A percentile compares a stretch with the other conserved stretches of the same genome.
These are phyloP conservation scores for Penicillium salamii DNA, from an alignment of 495 filamentous ascomycete species.

Conservation along the genomic window DNA sequence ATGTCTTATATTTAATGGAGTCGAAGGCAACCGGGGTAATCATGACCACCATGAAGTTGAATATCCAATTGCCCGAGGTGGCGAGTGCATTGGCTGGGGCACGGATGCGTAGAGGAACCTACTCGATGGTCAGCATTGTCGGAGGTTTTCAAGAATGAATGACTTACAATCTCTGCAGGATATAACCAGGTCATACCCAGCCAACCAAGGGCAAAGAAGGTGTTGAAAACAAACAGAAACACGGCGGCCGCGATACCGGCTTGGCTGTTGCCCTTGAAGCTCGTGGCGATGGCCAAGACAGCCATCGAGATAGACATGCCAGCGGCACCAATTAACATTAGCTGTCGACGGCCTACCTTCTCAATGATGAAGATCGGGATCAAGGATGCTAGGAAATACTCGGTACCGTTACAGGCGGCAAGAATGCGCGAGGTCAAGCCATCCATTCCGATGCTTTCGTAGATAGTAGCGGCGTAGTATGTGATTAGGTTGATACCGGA, in stretches of 20 bases:
- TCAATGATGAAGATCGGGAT: constrained; percentile 70
- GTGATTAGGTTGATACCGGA: constrained; percentile 74
- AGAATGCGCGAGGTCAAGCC: constrained; percentile 61
- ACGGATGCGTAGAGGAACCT: constrained; percentile 63
- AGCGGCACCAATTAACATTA: constrained; percentile 69
- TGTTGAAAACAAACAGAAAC: constrained; percentile 72
- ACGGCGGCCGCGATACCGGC: constrained; percentile 51
- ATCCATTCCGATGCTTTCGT: constrained; percentile 55
- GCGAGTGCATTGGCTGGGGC: constrained; percentile 71
- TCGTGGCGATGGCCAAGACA: constrained; percentile 55
- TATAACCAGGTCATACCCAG: constrained; percentile 77
- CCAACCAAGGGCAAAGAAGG: constrained; percentile 76
- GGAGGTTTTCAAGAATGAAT: background rate
- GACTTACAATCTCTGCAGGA: constrained; percentile 61
- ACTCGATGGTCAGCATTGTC: background rate
- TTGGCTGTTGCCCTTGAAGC: constrained; percentile 29
- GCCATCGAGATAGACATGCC: constrained; percentile 70
- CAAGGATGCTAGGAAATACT: constrained; percentile 72
- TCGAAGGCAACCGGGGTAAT: constrained; percentile 68
- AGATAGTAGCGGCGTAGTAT: constrained; percentile 68
- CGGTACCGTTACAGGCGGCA: constrained; percentile 68
- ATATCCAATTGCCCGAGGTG: constrained; percentile 52
- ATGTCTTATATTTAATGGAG: constrained; percentile 66
- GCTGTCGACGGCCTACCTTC: constrained; percentile 60
- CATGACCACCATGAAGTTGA: constrained; percentile 64